Evolutionary conservation across 345 rosid species (phyloP).

Genomic region (Eucalyptus leucophloia): DNA sequence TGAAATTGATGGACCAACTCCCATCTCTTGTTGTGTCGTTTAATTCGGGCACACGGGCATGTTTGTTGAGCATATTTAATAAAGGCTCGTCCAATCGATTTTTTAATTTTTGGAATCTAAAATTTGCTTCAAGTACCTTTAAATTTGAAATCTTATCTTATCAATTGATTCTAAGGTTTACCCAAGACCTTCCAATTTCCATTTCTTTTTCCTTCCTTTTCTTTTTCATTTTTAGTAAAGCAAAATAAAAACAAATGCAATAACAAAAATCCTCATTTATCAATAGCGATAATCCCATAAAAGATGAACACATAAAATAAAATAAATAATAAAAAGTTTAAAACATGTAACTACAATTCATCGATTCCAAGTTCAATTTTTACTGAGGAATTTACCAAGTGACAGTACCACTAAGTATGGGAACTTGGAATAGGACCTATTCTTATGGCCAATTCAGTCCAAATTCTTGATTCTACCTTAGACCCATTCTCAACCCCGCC

Average conservation of each 20-base stretch:
- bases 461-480: not conserved
- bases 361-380: accelerated
- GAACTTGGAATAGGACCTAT: not conserved
- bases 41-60: not conserved
- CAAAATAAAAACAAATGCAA: not conserved
- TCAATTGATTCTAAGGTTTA: not conserved
- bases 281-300: not conserved
- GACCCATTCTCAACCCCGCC: not conserved
- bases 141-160: not conserved
- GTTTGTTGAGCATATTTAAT: not conserved
- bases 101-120: not conserved
- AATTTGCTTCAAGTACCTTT: accelerated
- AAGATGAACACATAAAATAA: not conserved
- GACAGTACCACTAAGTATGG: accelerated
- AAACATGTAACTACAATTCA: not conserved
- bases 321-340: not conserved
- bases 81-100: not conserved
- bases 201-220: not conserved
- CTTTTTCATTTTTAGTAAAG: accelerated
- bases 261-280: not conserved
- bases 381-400: accelerated
- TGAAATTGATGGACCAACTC: not conserved
- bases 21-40: not conserved
- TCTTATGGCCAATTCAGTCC: not conserved
- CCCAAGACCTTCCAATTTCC: accelerated